phyloP scores from a whole-genome alignment of 257 asterid species.

The Solanum dulcamara region DNA sequence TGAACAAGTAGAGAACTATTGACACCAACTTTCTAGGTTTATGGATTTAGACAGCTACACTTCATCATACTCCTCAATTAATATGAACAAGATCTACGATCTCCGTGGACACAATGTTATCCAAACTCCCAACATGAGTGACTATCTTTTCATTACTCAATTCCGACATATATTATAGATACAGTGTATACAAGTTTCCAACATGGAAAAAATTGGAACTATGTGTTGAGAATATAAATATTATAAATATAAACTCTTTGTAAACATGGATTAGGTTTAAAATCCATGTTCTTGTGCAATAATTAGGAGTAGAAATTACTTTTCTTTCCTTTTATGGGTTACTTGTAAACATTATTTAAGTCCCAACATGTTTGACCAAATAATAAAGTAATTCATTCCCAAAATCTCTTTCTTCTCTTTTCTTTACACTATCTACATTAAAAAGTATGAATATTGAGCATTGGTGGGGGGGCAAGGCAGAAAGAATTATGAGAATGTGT shows the following conservation, averaged over 20 bases:
- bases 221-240: not conserved
- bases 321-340: not conserved
- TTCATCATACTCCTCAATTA: not conserved
- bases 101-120: not conserved
- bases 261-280: not conserved
- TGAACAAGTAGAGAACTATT: not conserved
- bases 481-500: not conserved
- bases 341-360: not conserved
- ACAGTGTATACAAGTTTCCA: not conserved
- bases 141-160: not conserved
- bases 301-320: not conserved
- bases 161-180: not conserved
- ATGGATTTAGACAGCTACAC: not conserved
- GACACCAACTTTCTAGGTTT: not conserved
- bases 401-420: not conserved
- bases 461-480: not conserved
- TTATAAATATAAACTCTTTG: not conserved
- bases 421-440: not conserved
- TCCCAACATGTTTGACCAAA: not conserved
- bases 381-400: not conserved
- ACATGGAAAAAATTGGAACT: not conserved
- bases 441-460: not conserved
- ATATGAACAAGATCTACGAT: not conserved
- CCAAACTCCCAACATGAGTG: not conserved
- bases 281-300: not conserved